Evolutionary conservation across 148 eudicot species (phyloP), one percentile per base, ranked within the genome.

Genomic region (Polygonum maritimum): DNA sequence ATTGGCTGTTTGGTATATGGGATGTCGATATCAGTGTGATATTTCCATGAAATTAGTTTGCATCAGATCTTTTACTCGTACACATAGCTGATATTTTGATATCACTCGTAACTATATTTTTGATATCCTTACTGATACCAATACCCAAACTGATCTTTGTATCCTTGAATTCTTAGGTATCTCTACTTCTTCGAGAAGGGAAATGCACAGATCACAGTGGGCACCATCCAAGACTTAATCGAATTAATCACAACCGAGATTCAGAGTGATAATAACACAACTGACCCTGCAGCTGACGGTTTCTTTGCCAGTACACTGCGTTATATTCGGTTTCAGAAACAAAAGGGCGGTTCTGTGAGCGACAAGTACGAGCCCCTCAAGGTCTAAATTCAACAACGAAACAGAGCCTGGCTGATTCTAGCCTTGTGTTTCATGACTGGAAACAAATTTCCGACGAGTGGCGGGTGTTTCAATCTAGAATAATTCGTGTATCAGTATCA

Each of bases 161-260:
- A 13, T 48, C 5, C 14, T 63, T 63, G 7, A 67, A 41, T 57
- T 74, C 36, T 41, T 81, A 96, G 99, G 97, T 92, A 96, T 83
- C 90, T 96, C 21, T 96, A 96, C 82, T 96, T 88, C 83, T 96
- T 85, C 13, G 99, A 96, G 85, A 96, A 96, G 88, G 99, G 99
- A 58, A 90, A 88, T 79, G 48, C 89, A 60, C 97, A 92, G 81
- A 85, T 96, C 71, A 92, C 89, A 1, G 90, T 92, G 73, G 83
- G 83, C 55, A 85, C 99, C 52, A 87, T 96, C 76, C 93, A 92
- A 80, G 90, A 87, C 76, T 80, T 96, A 70, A 84, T 92, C 80
- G 97, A 92, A 81, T 76, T 96, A 76, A 91, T 96, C 60, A 96
- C 93, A 54, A 87, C 84, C 3, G 98, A 92, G 81, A 87, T 91